These are phyloP conservation scores for Colletotrichum coccodes DNA, from an alignment of 2,329 filamentous ascomycete species.

Conservation along the genomic window DNA sequence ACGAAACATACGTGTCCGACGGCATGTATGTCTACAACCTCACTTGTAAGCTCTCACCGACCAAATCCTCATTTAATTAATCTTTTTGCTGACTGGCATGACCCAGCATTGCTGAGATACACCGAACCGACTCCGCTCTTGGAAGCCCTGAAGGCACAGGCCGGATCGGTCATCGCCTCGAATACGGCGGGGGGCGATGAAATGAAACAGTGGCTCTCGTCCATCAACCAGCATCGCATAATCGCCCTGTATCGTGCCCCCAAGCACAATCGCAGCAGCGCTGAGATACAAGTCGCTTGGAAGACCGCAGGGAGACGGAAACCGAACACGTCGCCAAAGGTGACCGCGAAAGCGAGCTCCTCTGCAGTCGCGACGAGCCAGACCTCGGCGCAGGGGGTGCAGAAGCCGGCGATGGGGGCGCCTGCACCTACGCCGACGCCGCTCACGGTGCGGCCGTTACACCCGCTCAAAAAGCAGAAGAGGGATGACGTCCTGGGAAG, in stretches of 20 bases:
- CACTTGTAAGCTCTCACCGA: not conserved
- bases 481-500: not conserved
- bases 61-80: not conserved
- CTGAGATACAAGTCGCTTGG: not conserved
- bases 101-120: not conserved
- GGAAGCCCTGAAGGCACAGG: not conserved
- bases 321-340: not conserved
- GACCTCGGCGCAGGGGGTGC: no score
- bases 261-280: not conserved
- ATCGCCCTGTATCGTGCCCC: not conserved
- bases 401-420: no score
- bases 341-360: no score
- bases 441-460: not conserved
- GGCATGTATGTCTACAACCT: not conserved
- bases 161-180: not conserved
- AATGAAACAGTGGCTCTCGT: not conserved
- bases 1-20: not conserved
- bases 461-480: not conserved
- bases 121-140: not conserved
- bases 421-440: not conserved
- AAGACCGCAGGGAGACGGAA: not conserved
- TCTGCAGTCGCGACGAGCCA: not conserved
- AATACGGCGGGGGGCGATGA: not conserved
- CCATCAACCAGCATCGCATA: not conserved
- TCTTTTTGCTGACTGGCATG: not conserved